Percentiles rank a stretch among this genome's conserved stretches.
phyloP scores from a whole-genome alignment of 306 rosid species.

The Ziziphus jujuba region DNA sequence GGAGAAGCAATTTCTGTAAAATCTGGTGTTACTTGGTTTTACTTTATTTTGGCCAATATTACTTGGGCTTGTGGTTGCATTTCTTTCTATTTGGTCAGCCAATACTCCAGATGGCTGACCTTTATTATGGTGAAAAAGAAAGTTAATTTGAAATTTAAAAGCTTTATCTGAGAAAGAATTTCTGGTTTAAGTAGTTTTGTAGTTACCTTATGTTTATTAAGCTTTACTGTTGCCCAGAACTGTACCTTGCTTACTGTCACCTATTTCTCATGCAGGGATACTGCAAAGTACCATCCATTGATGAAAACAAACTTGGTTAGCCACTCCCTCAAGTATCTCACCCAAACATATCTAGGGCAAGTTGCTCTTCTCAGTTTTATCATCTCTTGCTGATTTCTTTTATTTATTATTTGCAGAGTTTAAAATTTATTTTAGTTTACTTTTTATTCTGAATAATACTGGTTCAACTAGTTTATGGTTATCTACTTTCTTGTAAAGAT shows the following conservation, averaged over 20 bases:
- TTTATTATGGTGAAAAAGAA: no score
- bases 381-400: not conserved
- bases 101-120: no score
- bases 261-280: constrained; percentile 58
- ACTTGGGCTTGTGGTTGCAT: no score
- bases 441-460: no score
- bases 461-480: no score
- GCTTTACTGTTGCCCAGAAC: not conserved
- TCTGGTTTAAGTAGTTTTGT: not conserved
- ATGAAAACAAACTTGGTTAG: constrained; percentile 81
- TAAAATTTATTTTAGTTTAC: not conserved
- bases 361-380: constrained; percentile 20
- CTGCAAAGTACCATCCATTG: constrained; percentile 74
- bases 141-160: no score
- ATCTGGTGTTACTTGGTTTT: no score
- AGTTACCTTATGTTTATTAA: not conserved
- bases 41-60: no score
- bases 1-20: no score
- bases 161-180: not conserved
- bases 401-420: constrained; percentile 10
- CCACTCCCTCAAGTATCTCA: constrained; percentile 85
- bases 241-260: constrained; percentile 8
- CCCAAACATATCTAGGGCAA: constrained; percentile 80
- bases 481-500: not conserved
- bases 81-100: no score